phyloP scores from a whole-genome alignment of 257 asterid genomes.

The Forsythia suspensa region DNA sequence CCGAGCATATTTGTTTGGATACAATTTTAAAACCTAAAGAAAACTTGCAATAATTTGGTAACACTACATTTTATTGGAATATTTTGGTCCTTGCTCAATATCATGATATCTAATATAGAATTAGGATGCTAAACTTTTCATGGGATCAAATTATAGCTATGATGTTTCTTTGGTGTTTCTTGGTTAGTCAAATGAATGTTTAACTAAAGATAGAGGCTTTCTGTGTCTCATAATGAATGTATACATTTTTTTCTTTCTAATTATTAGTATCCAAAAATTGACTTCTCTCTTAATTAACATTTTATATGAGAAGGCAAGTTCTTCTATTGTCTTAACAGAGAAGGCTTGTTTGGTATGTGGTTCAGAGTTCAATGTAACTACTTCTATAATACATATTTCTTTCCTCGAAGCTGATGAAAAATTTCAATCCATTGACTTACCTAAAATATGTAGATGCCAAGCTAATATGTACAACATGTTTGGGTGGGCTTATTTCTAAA shows the following conservation, averaged over 20 bases:
- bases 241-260: neutral
- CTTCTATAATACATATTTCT: neutral
- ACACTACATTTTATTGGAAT: neutral
- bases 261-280: too few species aligned
- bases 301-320: neutral
- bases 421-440: neutral
- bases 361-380: neutral
- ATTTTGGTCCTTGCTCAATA: neutral
- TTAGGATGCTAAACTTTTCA: neutral
- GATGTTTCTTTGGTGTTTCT: neutral
- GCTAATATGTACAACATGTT: too few species aligned
- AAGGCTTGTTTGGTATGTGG: neutral
- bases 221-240: neutral
- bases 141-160: neutral
- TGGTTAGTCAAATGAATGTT: neutral
- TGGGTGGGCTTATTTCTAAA: too few species aligned
- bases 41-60: neutral
- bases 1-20: constrained; percentile 15
- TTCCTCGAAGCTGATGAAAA: neutral
- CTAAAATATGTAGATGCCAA: neutral
- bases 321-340: neutral
- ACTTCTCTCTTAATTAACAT: neutral
- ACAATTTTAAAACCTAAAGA: neutral
- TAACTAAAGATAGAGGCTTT: neutral
- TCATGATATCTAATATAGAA: neutral